These are phyloP conservation scores for Boletus vinaceobasis DNA, from an alignment of 768 basidiomycete genomes.

Conservation along the genomic window DNA sequence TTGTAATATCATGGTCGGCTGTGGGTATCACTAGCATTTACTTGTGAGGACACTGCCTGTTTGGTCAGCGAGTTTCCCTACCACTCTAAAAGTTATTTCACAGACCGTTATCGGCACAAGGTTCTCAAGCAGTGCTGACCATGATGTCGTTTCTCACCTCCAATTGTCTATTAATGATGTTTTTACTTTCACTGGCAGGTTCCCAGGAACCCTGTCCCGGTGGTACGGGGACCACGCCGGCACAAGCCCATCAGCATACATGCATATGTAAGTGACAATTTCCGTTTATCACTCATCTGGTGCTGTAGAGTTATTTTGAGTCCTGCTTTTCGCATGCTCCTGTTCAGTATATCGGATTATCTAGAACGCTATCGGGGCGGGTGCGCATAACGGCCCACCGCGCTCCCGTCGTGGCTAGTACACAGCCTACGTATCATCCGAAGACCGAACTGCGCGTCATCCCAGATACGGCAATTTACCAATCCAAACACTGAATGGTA, in stretches of 20 bases:
- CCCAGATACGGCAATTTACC: not conserved
- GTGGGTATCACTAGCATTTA: not conserved
- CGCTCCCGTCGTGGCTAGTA: not conserved
- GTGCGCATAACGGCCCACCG: not conserved
- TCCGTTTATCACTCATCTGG: not conserved
- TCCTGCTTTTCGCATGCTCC: slow-evolving; percentile 4
- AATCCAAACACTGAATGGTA: not conserved
- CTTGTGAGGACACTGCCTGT: not conserved
- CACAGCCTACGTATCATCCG: not conserved
- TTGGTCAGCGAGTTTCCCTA: not conserved
- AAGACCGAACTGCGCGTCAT: not conserved
- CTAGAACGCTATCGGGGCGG: slow-evolving; percentile 10
- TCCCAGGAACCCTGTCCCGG: slow-evolving; percentile 10
- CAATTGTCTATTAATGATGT: not conserved
- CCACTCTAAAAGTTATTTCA: not conserved
- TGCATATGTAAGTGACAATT: slow-evolving; percentile 16
- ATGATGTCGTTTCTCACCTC: slow-evolving; percentile 13
- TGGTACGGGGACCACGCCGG: not conserved
- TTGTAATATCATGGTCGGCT: not conserved
- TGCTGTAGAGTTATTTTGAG: slow-evolving; percentile 11
- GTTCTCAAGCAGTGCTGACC: slow-evolving; percentile 13
- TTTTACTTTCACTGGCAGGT: not conserved
- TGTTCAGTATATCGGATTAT: not conserved
- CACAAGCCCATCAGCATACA: slow-evolving; percentile 11
- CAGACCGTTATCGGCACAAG: not conserved